Evolutionary conservation across 345 rosid genomes (phyloP).

Genomic region (Citrus unshiu): DNA sequence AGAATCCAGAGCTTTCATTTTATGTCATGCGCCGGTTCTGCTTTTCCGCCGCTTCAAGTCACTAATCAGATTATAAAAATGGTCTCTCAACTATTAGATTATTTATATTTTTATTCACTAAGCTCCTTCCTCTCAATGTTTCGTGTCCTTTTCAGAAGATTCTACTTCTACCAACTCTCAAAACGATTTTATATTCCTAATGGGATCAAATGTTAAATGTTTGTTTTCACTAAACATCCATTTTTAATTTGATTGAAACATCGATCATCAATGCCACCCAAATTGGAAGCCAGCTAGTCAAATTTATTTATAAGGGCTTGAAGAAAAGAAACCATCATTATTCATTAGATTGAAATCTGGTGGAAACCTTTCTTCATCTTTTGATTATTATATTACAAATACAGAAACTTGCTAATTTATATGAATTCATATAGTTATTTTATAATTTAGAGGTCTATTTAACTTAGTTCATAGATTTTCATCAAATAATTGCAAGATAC

Average conservation of each 20-base stretch:
- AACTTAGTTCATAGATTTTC: too few species aligned
- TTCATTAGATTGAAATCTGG: not conserved
- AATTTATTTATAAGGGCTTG: not conserved
- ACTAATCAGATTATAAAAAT: too few species aligned
- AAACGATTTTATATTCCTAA: not conserved
- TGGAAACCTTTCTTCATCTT: not conserved
- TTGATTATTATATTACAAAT: too few species aligned
- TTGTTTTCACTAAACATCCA: not conserved
- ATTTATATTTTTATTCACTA: not conserved
- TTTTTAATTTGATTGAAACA: not conserved
- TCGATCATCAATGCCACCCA: not conserved
- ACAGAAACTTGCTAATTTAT: too few species aligned
- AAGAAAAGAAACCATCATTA: not conserved
- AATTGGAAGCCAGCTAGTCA: conserved; percentile 21
- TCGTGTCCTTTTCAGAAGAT: not conserved
- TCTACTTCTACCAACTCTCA: not conserved
- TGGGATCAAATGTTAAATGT: not conserved
- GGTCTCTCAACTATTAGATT: not conserved
- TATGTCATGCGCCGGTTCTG: conserved; percentile 24
- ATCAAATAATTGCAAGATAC: too few species aligned
- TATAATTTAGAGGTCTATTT: too few species aligned
- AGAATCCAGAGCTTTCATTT: not conserved
- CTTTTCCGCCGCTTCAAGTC: conserved; percentile 8
- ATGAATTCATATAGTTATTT: too few species aligned
- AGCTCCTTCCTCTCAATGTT: not conserved